Conservation (phyloP, 495 filamentous ascomycete genomes). For the Schizothecium vesticola region DNA sequence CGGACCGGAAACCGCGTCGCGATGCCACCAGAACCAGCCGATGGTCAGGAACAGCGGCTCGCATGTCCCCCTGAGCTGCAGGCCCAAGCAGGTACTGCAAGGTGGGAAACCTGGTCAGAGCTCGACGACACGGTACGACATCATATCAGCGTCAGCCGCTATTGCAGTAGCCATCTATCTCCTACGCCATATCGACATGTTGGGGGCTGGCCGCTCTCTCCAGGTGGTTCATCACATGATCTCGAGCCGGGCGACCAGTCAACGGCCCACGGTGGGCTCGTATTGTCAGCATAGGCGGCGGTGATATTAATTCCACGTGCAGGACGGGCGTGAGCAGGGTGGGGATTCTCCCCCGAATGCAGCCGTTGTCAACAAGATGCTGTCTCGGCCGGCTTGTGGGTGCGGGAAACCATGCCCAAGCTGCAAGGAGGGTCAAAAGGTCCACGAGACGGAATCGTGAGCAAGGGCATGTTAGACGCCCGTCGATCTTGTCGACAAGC, state of each 20-base stretch:
- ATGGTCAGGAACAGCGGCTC: not conserved
- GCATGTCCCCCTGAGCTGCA: constrained; percentile 19
- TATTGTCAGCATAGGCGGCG: constrained; percentile 20
- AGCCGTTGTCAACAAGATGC: constrained; percentile 3
- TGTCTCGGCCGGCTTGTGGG: constrained; percentile 12
- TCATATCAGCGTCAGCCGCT: constrained; percentile 13
- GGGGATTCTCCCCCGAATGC: not conserved
- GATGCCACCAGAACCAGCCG: not conserved
- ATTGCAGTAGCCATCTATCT: constrained; percentile 27
- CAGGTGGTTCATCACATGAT: constrained; percentile 20
- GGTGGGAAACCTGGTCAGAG: constrained; percentile 28
- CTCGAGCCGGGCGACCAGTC: constrained; percentile 11
- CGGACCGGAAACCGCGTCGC: not conserved
- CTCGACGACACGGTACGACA: constrained; percentile 17
- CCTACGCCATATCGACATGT: constrained; percentile 16
- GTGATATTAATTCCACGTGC: constrained; percentile 29
- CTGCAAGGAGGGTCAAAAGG: not conserved
- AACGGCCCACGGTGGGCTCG: constrained; percentile 13
- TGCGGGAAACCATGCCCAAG: constrained; percentile 3
- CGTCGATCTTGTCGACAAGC: constrained; percentile 14
- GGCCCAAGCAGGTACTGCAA: constrained; percentile 28
- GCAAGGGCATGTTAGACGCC: constrained; percentile 15
- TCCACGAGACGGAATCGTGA: not conserved
- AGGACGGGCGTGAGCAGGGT: constrained; percentile 6
- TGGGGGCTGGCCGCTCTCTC: constrained; percentile 5